Conservation (phyloP, 805 yeast species). For the Wickerhamia fluorescens region DNA sequence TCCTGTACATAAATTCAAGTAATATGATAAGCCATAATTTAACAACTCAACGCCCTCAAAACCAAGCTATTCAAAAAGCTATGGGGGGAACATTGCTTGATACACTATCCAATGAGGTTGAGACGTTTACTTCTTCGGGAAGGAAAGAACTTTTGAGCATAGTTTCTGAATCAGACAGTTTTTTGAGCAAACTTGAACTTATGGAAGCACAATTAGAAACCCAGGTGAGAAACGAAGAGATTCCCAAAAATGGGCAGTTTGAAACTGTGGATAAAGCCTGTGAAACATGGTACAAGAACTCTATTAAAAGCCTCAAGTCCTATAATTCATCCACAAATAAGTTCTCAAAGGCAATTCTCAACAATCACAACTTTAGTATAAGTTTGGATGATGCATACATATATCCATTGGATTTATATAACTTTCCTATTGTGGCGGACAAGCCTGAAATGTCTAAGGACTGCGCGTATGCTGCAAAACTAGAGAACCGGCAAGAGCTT, state of each 20-base stretch:
- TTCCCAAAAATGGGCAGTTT: neutral
- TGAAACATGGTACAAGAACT: conserved; percentile 28
- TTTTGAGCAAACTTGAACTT: conserved; percentile 17
- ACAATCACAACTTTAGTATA: conserved; percentile 19
- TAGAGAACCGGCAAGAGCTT: conserved; percentile 23
- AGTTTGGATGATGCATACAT: conserved; percentile 37
- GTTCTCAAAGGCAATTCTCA: conserved; percentile 27
- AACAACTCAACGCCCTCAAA: too few species aligned
- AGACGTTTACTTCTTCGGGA: conserved; percentile 17
- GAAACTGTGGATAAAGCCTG: conserved; percentile 11
- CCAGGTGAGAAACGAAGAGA: conserved; percentile 7
- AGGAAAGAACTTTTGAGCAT: conserved; percentile 12
- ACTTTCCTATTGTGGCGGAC: conserved; percentile 14
- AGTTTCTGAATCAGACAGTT: conserved; percentile 14
- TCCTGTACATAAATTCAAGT: too few species aligned
- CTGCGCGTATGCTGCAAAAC: conserved; percentile 7
- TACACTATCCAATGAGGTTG: conserved; percentile 20
- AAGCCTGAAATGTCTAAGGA: conserved; percentile 1
- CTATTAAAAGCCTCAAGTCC: conserved; percentile 25
- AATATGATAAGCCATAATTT: too few species aligned
- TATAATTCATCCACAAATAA: conserved; percentile 29
- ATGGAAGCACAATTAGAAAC: conserved; percentile 17
- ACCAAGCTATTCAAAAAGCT: too few species aligned
- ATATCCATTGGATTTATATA: conserved; percentile 26
- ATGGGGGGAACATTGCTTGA: conserved; percentile 22